These are phyloP conservation scores for Cornus controversa DNA, from an alignment of 148 eudicot genomes.

Conservation along the genomic window DNA sequence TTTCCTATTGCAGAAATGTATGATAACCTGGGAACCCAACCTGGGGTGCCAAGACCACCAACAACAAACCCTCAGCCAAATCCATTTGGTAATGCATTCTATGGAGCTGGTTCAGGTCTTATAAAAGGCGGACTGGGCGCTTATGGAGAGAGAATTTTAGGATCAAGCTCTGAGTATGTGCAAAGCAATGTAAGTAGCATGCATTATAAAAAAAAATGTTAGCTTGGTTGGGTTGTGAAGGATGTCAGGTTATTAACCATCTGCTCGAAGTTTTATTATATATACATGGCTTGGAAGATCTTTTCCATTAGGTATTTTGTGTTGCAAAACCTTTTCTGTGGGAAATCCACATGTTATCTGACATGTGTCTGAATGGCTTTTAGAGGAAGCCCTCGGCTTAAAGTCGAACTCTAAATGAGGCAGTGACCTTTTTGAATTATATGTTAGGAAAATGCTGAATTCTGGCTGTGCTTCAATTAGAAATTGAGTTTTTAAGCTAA, in stretches of 20 bases:
- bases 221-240: background rate
- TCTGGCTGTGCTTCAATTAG: background rate
- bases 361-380: background rate
- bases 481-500: background rate
- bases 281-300: background rate
- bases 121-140: conserved; percentile 80
- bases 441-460: background rate
- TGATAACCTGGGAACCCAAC: conserved; percentile 55
- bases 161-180: conserved; percentile 84
- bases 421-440: background rate
- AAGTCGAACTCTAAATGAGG: background rate
- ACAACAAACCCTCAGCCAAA: conserved; percentile 44
- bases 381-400: background rate
- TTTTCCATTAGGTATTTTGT: background rate
- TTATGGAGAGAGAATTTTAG: conserved; percentile 78
- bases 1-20: conserved; percentile 50
- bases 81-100: conserved; percentile 71
- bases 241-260: no score
- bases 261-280: background rate
- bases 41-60: conserved; percentile 43
- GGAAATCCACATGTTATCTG: background rate
- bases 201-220: no score
- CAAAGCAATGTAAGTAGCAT: conserved; percentile 80
- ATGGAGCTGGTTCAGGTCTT: conserved; percentile 71
- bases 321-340: background rate